A percentile compares a stretch with the other conserved stretches of the same genome.
These are phyloP conservation scores for Heterobasidion annosum DNA, from an alignment of 1,284 basidiomycete species.

Conservation along the genomic window DNA sequence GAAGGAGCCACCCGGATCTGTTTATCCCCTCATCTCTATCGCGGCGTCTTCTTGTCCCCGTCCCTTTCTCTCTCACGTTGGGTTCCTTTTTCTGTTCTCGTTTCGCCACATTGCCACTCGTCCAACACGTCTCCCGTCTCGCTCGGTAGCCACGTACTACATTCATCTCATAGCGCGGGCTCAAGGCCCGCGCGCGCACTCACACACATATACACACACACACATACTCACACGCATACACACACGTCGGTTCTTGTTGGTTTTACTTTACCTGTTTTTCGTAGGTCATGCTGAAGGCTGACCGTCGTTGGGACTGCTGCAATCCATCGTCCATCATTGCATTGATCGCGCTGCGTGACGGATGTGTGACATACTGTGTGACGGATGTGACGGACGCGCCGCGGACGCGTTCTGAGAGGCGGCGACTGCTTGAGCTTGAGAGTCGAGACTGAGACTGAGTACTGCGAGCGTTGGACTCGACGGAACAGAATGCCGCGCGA, in stretches of 20 bases:
- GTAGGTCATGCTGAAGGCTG: no score
- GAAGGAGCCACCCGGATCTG: not conserved
- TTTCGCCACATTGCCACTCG: slow-evolving; percentile 3
- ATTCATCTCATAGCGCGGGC: slow-evolving; percentile 6
- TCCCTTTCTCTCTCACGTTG: slow-evolving; percentile 6
- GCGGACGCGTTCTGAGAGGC: not conserved
- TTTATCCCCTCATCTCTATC: not conserved
- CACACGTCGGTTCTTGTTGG: no score
- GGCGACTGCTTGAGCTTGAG: no score
- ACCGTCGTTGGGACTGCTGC: no score
- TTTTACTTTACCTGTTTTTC: no score
- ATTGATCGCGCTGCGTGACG: not conserved
- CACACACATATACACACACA: no score
- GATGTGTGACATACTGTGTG: not conserved
- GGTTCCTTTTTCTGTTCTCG: slow-evolving; percentile 9
- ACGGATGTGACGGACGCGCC: slow-evolving; percentile 1
- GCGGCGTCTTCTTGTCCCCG: not conserved
- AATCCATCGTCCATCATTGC: no score
- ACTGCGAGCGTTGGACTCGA: no score
- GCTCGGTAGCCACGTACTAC: not conserved
- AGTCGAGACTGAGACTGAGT: no score
- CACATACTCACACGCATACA: no score
- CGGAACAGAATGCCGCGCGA: slow-evolving; percentile 63
- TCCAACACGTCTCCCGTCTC: not conserved
- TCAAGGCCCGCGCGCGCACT: slow-evolving; percentile 7